Evolutionary conservation across 768 basidiomycete species (phyloP), one percentile per base, ranked within the genome.

Genomic region (Melanogaster broomeanus): DNA sequence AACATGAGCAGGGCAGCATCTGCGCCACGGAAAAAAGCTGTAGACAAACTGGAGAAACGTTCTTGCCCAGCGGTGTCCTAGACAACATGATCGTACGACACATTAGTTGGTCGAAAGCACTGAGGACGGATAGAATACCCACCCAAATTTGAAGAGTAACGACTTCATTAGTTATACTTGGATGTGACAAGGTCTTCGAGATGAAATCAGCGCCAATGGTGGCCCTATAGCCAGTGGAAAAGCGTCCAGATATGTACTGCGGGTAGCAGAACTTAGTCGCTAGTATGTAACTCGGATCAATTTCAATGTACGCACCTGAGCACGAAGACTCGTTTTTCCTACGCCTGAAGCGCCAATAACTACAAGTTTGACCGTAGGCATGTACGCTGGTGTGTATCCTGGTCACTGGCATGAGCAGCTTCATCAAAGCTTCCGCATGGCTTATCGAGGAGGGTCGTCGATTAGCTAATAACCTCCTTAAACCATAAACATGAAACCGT

Each of bases 121-220:
- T 2, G 48, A 16, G 45, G 5, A 42, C 18, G 15, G 51, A 24
- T 50, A 33, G 18, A 31, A 41, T 48, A 73, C 67, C 52, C 60
- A 80, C 82, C 83, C 83, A 85, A 33, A 84, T 88, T 66, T 90
- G 87, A 51, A 93, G 71, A 9, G 80, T 81, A 9, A 93, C 77
- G 2, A 73, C 67, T 58, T 88, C 79, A 6, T 74, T 79, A 37
- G 77, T 73, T 15, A 74, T 71, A 4, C 61, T 76, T 38, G 84
- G 80, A 61, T 89, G 82, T 0, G 83, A 80, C 11, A 93, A 61
- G 0, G 80, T 82, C 66, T 91, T 92, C 0, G 84, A 79, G 44
- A 92, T 88, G 51, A 93, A 94, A 69, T 94, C 91, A n/a, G 87
- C 84, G 18, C 91, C 92, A 37, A 95, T 93, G 3, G 92, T 94